Evolutionary conservation across 176 grass and related monocot genomes (phyloP).

Genomic region (Cenchrus purpureus): DNA sequence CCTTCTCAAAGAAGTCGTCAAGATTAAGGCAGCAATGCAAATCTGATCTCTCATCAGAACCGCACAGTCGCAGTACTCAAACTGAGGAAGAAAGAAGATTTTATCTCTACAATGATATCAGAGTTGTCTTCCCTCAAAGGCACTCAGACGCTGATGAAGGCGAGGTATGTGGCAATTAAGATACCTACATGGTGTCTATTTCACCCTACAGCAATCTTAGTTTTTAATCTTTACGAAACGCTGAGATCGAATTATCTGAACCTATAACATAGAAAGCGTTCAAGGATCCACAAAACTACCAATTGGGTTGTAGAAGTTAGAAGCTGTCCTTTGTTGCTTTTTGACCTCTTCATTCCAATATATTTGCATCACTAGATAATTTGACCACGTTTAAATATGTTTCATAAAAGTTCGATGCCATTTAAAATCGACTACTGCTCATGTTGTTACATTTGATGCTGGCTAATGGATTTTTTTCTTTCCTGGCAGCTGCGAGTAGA

Average conservation of each 20-base stretch:
- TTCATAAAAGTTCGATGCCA: slow-evolving; percentile 4
- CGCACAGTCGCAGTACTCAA: neutral
- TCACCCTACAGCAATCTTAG: neutral
- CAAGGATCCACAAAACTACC: slow-evolving; percentile 19
- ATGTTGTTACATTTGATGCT: slow-evolving; percentile 7
- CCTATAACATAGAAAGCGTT: neutral
- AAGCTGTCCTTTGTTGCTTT: slow-evolving; percentile 11
- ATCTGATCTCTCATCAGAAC: slow-evolving; percentile 61
- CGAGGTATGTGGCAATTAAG: slow-evolving; percentile 63
- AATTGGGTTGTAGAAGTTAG: slow-evolving; percentile 2
- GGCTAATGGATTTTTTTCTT: slow-evolving; percentile 23
- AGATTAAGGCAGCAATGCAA: slow-evolving; percentile 69
- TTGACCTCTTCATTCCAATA: neutral
- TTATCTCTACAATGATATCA: slow-evolving; percentile 95
- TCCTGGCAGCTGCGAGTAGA: slow-evolving; percentile 69
- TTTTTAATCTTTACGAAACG: slow-evolving; percentile 14
- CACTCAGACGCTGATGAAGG: slow-evolving; percentile 95
- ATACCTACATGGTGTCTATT: slow-evolving; percentile 16
- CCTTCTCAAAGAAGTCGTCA: slow-evolving; percentile 57
- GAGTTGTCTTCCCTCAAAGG: slow-evolving; percentile 94
- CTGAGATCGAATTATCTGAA: neutral
- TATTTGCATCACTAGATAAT: slow-evolving; percentile 4
- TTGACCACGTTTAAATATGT: neutral
- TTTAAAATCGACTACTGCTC: neutral
- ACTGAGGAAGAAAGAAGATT: slow-evolving; percentile 63